phyloP scores from a whole-genome alignment of 2,329 filamentous ascomycete genomes.

The Hypoxylon sp. region DNA sequence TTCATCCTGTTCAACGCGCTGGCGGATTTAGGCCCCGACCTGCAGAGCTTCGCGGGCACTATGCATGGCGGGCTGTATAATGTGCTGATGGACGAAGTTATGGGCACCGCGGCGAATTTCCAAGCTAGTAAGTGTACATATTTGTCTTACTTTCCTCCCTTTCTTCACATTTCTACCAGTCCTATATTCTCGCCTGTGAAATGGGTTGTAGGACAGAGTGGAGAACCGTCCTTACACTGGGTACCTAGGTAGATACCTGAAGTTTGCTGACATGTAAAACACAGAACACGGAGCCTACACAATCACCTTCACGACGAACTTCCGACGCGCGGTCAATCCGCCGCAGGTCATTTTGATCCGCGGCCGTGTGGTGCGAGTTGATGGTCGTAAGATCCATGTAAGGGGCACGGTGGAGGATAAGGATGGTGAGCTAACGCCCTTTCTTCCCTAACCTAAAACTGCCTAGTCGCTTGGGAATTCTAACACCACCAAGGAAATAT shows the following conservation, averaged over 20 bases:
- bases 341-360: constrained; percentile 49
- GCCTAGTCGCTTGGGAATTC: background rate
- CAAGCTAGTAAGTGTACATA: constrained; percentile 47
- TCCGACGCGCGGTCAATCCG: constrained; percentile 48
- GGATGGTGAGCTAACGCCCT: constrained; percentile 43
- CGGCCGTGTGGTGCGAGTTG: constrained; percentile 48
- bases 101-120: constrained; percentile 52
- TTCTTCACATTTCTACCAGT: background rate
- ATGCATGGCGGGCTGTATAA: constrained; percentile 52
- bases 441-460: background rate
- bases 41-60: constrained; percentile 49
- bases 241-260: background rate
- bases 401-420: constrained; percentile 51
- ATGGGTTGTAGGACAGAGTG: background rate
- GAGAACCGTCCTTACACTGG: background rate
- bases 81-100: constrained; percentile 53
- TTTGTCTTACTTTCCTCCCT: background rate
- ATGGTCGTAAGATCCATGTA: constrained; percentile 49
- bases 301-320: constrained; percentile 48
- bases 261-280: background rate
- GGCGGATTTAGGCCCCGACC: constrained; percentile 47
- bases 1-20: constrained; percentile 51
- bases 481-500: constrained; percentile 42
- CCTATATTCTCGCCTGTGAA: background rate
- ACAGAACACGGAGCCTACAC: constrained; percentile 51